phyloP scores from a whole-genome alignment of 192 early-diverging fungal genomes.

The Geosiphon pyriformis region DNA sequence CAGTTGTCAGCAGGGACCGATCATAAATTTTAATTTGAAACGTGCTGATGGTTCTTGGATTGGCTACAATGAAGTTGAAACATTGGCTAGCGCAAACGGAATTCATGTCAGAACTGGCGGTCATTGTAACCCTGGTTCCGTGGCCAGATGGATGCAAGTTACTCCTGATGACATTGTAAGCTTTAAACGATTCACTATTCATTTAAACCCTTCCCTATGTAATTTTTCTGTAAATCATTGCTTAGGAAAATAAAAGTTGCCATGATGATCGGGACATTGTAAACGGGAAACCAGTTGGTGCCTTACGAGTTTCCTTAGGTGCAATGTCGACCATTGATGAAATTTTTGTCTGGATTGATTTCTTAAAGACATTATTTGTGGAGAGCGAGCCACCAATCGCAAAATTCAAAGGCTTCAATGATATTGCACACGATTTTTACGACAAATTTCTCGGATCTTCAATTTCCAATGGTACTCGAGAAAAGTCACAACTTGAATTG shows the following conservation, averaged over 20 bases:
- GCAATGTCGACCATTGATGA: slow-evolving; percentile 60
- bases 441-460: background rate
- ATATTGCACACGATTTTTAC: slow-evolving; percentile 4
- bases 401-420: slow-evolving; percentile 12
- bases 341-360: slow-evolving; percentile 49
- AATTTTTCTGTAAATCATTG: background rate
- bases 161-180: slow-evolving; percentile 45
- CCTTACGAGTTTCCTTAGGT: slow-evolving; percentile 76
- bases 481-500: background rate
- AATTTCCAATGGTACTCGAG: slow-evolving; percentile 13
- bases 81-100: slow-evolving; percentile 56
- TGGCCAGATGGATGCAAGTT: slow-evolving; percentile 60
- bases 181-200: slow-evolving; percentile 12
- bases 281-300: slow-evolving; percentile 62
- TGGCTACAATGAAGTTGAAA: slow-evolving; percentile 60
- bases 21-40: slow-evolving; percentile 66
- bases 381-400: slow-evolving; percentile 6
- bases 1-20: slow-evolving; percentile 47
- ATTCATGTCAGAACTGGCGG: slow-evolving; percentile 70
- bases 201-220: background rate
- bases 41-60: slow-evolving; percentile 50
- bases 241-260: slow-evolving; percentile 59
- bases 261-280: slow-evolving; percentile 71
- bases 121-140: slow-evolving; percentile 79
- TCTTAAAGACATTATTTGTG: slow-evolving; percentile 57